Percentiles rank a stretch among this genome's conserved stretches.
These are phyloP conservation scores for Elongisporangium undulatum DNA, from an alignment of 352 stramenopile genomes.

Conservation along the genomic window DNA sequence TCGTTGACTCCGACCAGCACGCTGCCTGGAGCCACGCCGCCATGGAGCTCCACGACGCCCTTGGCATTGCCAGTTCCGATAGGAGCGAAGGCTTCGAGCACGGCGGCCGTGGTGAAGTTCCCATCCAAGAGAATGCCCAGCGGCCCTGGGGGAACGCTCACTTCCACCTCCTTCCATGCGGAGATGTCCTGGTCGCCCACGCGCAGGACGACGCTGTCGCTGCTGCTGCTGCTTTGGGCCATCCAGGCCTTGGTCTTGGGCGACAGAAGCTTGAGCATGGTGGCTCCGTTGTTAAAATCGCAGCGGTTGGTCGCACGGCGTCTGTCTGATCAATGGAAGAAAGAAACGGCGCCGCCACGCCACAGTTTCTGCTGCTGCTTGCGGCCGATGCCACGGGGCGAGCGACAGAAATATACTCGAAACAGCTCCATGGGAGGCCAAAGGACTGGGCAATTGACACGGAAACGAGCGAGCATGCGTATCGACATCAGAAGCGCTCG, in stretches of 20 bases:
- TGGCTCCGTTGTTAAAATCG: neutral
- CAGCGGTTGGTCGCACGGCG: neutral
- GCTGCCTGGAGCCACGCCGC: conserved; percentile 31
- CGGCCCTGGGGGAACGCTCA: conserved; percentile 42
- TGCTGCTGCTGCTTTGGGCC: neutral
- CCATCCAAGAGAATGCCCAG: conserved; percentile 62
- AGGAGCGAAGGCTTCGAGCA: conserved; percentile 53
- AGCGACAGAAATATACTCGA: neutral
- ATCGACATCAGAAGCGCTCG: too few species aligned
- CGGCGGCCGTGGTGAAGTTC: conserved; percentile 21
- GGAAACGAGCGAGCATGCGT: neutral
- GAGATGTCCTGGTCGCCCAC: neutral
- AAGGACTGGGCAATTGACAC: too few species aligned
- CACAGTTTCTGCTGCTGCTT: neutral
- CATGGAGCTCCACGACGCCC: conserved; percentile 44
- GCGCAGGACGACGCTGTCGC: neutral
- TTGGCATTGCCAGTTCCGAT: conserved; percentile 20
- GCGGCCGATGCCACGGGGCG: neutral
- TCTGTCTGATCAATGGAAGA: neutral
- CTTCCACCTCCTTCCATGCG: conserved; percentile 30
- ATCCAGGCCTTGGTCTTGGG: neutral
- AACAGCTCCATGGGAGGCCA: neutral
- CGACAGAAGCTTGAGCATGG: neutral
- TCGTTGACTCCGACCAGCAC: conserved; percentile 66
- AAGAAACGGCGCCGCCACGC: neutral